These are phyloP conservation scores for Lecanicillium sp. DNA, from an alignment of 2,329 filamentous ascomycete species.

Conservation along the genomic window DNA sequence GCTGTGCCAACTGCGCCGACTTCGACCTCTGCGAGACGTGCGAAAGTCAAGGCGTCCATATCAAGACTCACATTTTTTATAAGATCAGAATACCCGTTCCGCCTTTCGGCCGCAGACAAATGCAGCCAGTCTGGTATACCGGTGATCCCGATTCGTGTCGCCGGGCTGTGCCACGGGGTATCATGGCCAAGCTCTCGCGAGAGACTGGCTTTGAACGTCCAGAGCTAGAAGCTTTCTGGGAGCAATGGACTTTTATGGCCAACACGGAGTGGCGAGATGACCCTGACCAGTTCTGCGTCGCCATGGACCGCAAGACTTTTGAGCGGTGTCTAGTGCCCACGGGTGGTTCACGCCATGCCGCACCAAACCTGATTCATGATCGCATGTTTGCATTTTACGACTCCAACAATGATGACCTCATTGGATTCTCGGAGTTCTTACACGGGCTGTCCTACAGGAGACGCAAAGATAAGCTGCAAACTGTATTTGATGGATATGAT, in stretches of 20 bases:
- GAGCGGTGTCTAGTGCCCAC: slow-evolving; percentile 82
- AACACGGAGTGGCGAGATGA: slow-evolving; percentile 78
- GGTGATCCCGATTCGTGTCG: slow-evolving; percentile 70
- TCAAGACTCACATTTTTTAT: slow-evolving; percentile 92
- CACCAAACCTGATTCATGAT: slow-evolving; percentile 87
- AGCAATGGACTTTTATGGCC: slow-evolving; percentile 93
- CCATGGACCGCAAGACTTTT: slow-evolving; percentile 89
- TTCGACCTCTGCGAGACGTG: slow-evolving; percentile 94
- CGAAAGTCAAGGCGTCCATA: slow-evolving; percentile 69
- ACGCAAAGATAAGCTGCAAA: slow-evolving; percentile 58
- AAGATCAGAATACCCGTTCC: slow-evolving; percentile 88
- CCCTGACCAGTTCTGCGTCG: slow-evolving; percentile 66
- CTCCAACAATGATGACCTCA: slow-evolving; percentile 77
- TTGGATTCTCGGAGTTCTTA: slow-evolving; percentile 88
- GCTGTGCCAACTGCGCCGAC: slow-evolving; percentile 91
- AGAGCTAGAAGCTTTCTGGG: slow-evolving; percentile 88
- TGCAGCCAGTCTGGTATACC: slow-evolving; percentile 78
- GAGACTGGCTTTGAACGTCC: slow-evolving; percentile 76
- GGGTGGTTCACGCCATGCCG: slow-evolving; percentile 67
- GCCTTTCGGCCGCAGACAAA: slow-evolving; percentile 71
- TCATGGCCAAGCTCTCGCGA: slow-evolving; percentile 60
- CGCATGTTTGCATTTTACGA: slow-evolving; percentile 97
- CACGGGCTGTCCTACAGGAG: slow-evolving; percentile 67
- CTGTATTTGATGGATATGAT: slow-evolving; percentile 85
- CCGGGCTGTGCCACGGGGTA: slow-evolving; percentile 54